Evolutionary conservation across 257 asterid genomes (phyloP).

Genomic region (Solanum chmielewskii): DNA sequence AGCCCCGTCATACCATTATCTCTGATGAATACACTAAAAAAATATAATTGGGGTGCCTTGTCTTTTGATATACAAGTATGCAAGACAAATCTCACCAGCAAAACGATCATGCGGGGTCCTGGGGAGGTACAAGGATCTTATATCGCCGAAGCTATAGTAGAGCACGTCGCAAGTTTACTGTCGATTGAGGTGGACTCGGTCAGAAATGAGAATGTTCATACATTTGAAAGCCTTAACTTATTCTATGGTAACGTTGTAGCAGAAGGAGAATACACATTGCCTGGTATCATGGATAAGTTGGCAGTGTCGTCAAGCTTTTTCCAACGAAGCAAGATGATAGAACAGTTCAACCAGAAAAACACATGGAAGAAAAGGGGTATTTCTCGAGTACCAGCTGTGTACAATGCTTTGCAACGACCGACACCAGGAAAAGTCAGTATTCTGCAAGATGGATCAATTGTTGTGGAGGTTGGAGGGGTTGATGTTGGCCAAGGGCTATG

Average conservation of each 20-base stretch:
- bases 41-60: conserved; percentile 63
- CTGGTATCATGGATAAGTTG: conserved; percentile 45
- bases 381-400: conserved; percentile 51
- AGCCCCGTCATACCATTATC: conserved; percentile 38
- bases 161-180: conserved; percentile 45
- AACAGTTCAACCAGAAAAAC: conserved; percentile 28
- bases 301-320: conserved; percentile 24
- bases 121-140: conserved; percentile 66
- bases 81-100: conserved; percentile 56
- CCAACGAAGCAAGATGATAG: conserved; percentile 15
- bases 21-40: conserved; percentile 27
- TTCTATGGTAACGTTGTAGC: conserved; percentile 30
- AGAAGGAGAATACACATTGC: conserved; percentile 42
- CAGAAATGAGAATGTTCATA: conserved; percentile 39
- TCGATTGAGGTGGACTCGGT: conserved; percentile 36
- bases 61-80: conserved; percentile 54
- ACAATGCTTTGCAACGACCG: conserved; percentile 17
- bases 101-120: conserved; percentile 65
- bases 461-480: conserved; percentile 68
- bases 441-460: conserved; percentile 58
- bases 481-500: conserved; percentile 72
- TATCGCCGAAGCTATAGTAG: conserved; percentile 61
- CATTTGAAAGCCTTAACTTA: conserved; percentile 33
- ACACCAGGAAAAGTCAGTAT: conserved; percentile 67
- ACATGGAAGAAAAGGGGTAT: conserved; percentile 61